Percentiles rank a stretch among this genome's conserved stretches.
Evolutionary conservation across 2,329 filamentous ascomycete genomes (phyloP).

Genomic region (Aspergillus oerlinghausenensis): DNA sequence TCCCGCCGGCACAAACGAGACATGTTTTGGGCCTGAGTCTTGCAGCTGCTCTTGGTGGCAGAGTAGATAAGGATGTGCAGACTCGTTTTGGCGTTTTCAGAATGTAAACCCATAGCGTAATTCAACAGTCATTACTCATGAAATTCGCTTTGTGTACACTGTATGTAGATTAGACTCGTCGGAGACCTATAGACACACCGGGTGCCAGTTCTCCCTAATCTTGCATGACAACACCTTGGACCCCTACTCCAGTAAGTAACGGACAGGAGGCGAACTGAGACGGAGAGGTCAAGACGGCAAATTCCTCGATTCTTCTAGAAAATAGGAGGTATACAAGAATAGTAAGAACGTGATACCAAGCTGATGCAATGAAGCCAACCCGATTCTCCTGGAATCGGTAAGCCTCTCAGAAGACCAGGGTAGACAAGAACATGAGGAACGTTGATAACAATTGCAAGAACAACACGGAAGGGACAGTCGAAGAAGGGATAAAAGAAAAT

Average conservation of each 20-base stretch:
- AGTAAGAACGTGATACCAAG: neutral
- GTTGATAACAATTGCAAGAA: neutral
- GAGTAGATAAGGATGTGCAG: slow-evolving; percentile 54
- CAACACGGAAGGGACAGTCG: neutral
- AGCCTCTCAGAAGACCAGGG: neutral
- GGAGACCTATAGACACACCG: neutral
- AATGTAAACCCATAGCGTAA: slow-evolving; percentile 53
- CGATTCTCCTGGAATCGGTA: neutral
- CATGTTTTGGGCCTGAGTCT: slow-evolving; percentile 68
- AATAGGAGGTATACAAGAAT: slow-evolving; percentile 6
- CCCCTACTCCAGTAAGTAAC: neutral
- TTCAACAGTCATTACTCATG: neutral
- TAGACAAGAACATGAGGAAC: slow-evolving; percentile 1
- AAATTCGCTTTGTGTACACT: neutral
- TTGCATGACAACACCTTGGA: too few species aligned
- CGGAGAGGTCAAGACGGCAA: neutral
- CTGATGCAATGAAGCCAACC: neutral
- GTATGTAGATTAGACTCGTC: neutral
- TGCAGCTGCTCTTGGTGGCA: slow-evolving; percentile 65
- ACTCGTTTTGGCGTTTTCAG: slow-evolving; percentile 76
- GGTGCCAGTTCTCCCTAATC: too few species aligned
- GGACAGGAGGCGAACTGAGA: neutral
- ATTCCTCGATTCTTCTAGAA: neutral
- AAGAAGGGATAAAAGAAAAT: neutral
- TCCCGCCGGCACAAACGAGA: slow-evolving; percentile 71